A percentile compares a stretch with the other conserved stretches of the same genome.
These are phyloP conservation scores for Malus hybrid DNA, from an alignment of 331 rosid genomes.

Conservation along the genomic window DNA sequence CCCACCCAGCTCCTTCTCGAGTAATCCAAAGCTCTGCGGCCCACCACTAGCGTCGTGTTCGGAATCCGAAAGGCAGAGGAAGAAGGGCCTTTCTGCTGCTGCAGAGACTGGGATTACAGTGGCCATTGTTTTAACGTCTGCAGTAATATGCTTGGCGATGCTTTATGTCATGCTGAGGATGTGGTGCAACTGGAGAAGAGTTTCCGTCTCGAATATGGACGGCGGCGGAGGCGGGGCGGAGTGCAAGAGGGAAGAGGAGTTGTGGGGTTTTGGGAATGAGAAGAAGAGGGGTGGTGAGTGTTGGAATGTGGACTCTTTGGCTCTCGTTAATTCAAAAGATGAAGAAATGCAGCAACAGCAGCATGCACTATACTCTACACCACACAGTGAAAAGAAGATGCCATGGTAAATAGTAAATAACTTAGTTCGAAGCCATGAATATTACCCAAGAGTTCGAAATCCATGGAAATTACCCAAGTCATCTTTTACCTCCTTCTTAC, in stretches of 20 bases:
- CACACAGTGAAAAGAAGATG: constrained; percentile 36
- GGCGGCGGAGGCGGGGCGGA: constrained; percentile 26
- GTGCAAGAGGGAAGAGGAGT: constrained; percentile 28
- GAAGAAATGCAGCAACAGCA: constrained; percentile 14
- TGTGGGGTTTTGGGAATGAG: constrained; percentile 36
- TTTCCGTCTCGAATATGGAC: constrained; percentile 52
- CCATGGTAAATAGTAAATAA: constrained; percentile 33
- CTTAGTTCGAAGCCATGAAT: constrained; percentile 12
- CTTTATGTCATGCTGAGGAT: constrained; percentile 73
- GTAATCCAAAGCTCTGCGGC: constrained; percentile 58
- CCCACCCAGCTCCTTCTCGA: constrained; percentile 74
- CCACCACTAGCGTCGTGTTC: constrained; percentile 54
- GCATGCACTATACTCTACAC: constrained; percentile 48
- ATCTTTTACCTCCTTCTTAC: not conserved
- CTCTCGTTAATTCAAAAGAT: not conserved
- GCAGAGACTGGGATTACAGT: constrained; percentile 62
- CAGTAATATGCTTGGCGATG: constrained; percentile 64
- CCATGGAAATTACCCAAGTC: not conserved
- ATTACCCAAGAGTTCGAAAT: constrained; percentile 9
- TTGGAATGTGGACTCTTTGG: constrained; percentile 67
- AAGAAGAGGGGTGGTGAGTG: constrained; percentile 56
- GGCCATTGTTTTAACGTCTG: constrained; percentile 70
- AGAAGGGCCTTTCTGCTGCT: constrained; percentile 42
- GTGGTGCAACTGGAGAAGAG: constrained; percentile 88
- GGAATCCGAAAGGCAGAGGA: constrained; percentile 27